Evolutionary conservation across 495 filamentous ascomycete species (phyloP).

Genomic region (Zalerion maritima): DNA sequence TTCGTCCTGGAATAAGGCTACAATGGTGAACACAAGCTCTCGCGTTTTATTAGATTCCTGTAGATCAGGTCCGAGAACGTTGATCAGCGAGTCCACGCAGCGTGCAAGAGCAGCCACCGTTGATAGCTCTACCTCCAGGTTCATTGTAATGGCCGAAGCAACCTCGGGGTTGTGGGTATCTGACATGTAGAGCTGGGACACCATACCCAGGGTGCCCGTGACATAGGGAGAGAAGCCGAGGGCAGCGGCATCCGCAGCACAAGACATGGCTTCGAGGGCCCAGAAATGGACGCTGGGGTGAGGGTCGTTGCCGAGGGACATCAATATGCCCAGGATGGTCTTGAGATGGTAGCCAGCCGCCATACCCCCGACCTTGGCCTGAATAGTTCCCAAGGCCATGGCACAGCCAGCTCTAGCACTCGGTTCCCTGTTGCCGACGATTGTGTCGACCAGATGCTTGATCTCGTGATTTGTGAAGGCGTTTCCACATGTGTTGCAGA

Average conservation of each 20-base stretch:
- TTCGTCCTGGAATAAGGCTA: conserved; percentile 71
- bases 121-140: conserved; percentile 69
- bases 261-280: conserved; percentile 77
- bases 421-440: conserved; percentile 84
- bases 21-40: conserved; percentile 77
- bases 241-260: conserved; percentile 84
- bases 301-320: conserved; percentile 93
- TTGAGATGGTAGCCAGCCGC: conserved; percentile 95
- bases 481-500: conserved; percentile 82
- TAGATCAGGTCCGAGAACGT: conserved; percentile 87
- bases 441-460: conserved; percentile 82
- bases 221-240: conserved; percentile 84
- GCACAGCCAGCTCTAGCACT: conserved; percentile 89
- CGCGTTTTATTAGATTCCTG: conserved; percentile 87
- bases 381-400: conserved; percentile 82
- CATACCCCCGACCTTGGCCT: conserved; percentile 93
- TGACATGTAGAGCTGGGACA: conserved; percentile 77
- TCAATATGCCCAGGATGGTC: conserved; percentile 84
- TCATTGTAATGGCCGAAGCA: conserved; percentile 65
- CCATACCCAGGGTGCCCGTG: conserved; percentile 77
- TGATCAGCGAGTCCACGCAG: conserved; percentile 88
- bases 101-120: conserved; percentile 70
- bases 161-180: conserved; percentile 85
- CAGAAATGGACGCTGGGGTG: conserved; percentile 93
- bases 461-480: conserved; percentile 77